Evolutionary conservation across 148 eudicot species (phyloP).

Genomic region (Vaccinium darrowii): DNA sequence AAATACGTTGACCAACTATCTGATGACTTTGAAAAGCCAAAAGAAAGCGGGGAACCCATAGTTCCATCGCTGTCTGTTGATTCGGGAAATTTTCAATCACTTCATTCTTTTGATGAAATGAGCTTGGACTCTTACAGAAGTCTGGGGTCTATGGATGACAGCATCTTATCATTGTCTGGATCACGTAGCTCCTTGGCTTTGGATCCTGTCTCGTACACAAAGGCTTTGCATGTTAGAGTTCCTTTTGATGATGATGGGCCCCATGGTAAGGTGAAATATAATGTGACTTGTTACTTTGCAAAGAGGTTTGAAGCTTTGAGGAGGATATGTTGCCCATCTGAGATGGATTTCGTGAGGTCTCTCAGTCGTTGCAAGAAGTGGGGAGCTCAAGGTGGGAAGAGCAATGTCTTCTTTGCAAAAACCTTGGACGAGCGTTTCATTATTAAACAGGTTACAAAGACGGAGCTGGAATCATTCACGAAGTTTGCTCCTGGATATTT

Average conservation of each 20-base stretch:
- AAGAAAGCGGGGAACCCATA: conserved; percentile 52
- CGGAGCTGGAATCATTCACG: conserved; percentile 92
- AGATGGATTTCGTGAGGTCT: conserved; percentile 75
- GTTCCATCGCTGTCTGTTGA: conserved; percentile 53
- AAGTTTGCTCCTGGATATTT: conserved; percentile 89
- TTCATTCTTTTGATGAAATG: conserved; percentile 55
- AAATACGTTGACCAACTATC: conserved; percentile 61
- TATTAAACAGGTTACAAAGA: conserved; percentile 94
- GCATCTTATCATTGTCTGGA: conserved; percentile 44
- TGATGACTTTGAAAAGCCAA: conserved; percentile 54
- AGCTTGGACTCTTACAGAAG: conserved; percentile 57
- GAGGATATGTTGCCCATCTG: conserved; percentile 86
- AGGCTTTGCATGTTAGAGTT: conserved; percentile 66
- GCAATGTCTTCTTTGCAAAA: conserved; percentile 84
- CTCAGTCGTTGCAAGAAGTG: conserved; percentile 95
- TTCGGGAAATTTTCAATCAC: conserved; percentile 46
- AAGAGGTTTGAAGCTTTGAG: conserved; percentile 87
- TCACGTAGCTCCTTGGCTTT: conserved; percentile 48
- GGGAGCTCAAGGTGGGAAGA: conserved; percentile 88
- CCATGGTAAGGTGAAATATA: conserved; percentile 70
- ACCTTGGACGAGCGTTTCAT: conserved; percentile 90
- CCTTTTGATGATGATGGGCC: conserved; percentile 64
- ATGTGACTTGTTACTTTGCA: conserved; percentile 80
- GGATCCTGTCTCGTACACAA: conserved; percentile 57
- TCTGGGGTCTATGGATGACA: conserved; percentile 70